Conservation (phyloP, 2,329 filamentous ascomycete genomes). For the Stachybotrys chlorohalonatus region DNA sequence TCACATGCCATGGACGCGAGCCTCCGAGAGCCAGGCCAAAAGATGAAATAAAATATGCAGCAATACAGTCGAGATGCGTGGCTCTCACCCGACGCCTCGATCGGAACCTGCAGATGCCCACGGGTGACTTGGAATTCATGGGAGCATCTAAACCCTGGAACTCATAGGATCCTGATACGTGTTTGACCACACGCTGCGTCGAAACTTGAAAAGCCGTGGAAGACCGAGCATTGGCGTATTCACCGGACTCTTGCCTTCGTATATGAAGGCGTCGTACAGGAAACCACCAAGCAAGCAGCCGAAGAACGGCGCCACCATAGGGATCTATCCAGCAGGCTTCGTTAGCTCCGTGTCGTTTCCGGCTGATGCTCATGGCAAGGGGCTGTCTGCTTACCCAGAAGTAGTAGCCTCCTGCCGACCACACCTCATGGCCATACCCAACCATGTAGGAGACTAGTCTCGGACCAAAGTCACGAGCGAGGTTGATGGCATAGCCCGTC, state of each 20-base stretch:
- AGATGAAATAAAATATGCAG: too few species aligned
- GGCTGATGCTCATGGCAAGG: background rate
- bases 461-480: slow-evolving; percentile 64
- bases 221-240: slow-evolving; percentile 59
- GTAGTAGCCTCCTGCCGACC: slow-evolving; percentile 59
- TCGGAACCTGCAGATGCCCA: too few species aligned
- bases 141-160: slow-evolving; percentile 10
- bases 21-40: too few species aligned
- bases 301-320: slow-evolving; percentile 62
- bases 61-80: too few species aligned
- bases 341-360: background rate
- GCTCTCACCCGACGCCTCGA: too few species aligned
- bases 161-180: slow-evolving; percentile 14
- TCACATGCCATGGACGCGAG: too few species aligned
- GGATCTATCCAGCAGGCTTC: slow-evolving; percentile 37
- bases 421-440: slow-evolving; percentile 60
- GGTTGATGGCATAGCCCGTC: slow-evolving; percentile 67
- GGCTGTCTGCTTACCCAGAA: slow-evolving; percentile 50
- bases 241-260: slow-evolving; percentile 60
- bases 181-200: slow-evolving; percentile 26
- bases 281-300: slow-evolving; percentile 56
- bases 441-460: slow-evolving; percentile 57
- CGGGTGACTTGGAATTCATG: too few species aligned
- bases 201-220: slow-evolving; percentile 34
- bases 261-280: slow-evolving; percentile 60